These are phyloP conservation scores for Dryadomyces sulphureus DNA, from an alignment of 2,329 filamentous ascomycete species.

Conservation along the genomic window DNA sequence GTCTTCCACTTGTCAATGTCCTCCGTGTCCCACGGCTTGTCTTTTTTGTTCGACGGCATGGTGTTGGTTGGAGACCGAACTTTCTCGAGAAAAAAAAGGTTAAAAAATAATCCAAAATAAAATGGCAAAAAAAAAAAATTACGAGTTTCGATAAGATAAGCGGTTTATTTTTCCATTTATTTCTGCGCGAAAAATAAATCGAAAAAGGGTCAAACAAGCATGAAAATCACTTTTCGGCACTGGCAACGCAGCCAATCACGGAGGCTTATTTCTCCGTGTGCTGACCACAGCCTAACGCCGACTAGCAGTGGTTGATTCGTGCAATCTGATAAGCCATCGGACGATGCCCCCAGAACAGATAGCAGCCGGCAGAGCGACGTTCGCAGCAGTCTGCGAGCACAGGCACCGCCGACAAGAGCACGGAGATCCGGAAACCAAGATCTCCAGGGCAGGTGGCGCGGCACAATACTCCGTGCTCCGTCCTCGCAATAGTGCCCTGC, in stretches of 20 bases:
- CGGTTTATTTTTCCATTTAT: not conserved
- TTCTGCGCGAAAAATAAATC: not conserved
- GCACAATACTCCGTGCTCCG: too few species aligned
- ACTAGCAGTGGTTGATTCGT: not conserved
- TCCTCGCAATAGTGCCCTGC: too few species aligned
- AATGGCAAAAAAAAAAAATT: not conserved
- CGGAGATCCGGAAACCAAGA: not conserved
- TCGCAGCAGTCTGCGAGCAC: not conserved
- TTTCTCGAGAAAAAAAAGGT: not conserved
- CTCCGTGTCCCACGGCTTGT: constrained; percentile 92
- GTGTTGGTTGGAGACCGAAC: constrained; percentile 4
- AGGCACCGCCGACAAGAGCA: too few species aligned
- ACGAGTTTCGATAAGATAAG: constrained; percentile 2
- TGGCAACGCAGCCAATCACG: not conserved
- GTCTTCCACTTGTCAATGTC: constrained; percentile 97
- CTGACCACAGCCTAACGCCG: not conserved
- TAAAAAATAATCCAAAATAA: not conserved
- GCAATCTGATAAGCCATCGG: not conserved
- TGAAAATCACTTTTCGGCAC: not conserved
- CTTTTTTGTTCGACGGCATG: constrained; percentile 80
- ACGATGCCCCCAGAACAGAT: not conserved
- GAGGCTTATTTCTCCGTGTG: not conserved
- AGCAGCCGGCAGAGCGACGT: not conserved
- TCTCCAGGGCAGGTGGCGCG: not conserved
- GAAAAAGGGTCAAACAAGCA: not conserved